Conservation (phyloP, 352 stramenopile genomes). For the Pythium volutum region DNA sequence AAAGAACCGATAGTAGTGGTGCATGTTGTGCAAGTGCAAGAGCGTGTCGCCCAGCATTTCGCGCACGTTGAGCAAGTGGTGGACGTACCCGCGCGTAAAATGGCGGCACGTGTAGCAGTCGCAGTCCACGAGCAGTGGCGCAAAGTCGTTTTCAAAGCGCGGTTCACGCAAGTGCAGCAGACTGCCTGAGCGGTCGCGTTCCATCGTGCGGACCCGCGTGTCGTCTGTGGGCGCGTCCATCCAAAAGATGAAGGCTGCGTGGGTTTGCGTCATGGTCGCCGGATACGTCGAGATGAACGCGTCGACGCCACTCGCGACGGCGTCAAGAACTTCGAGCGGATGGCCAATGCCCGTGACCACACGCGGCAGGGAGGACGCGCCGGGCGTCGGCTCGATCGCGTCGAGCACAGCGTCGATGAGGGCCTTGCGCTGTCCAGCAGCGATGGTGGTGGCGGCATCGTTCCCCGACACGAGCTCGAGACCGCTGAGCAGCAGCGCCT, state of each 20-base stretch:
- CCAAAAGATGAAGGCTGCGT: constrained; percentile 62
- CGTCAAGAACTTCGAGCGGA: constrained; percentile 54
- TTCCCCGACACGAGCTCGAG: constrained; percentile 48
- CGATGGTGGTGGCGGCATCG: no score
- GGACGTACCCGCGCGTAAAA: constrained; percentile 87
- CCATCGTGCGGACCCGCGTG: constrained; percentile 26
- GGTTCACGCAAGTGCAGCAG: constrained; percentile 68
- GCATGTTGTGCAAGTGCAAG: constrained; percentile 86
- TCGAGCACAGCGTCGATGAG: constrained; percentile 49
- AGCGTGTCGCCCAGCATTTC: constrained; percentile 92
- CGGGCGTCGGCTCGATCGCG: constrained; percentile 25
- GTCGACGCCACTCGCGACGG: constrained; percentile 54
- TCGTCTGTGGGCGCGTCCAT: constrained; percentile 35
- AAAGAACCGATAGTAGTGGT: constrained; percentile 79
- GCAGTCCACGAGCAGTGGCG: constrained; percentile 56
- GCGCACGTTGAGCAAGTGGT: constrained; percentile 91
- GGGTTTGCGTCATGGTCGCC: constrained; percentile 40
- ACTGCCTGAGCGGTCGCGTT: constrained; percentile 35
- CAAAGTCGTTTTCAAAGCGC: constrained; percentile 60
- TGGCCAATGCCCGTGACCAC: constrained; percentile 65
- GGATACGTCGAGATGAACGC: constrained; percentile 72
- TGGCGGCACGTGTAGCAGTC: constrained; percentile 72
- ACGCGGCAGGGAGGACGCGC: constrained; percentile 35
- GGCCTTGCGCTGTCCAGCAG: constrained; percentile 32
- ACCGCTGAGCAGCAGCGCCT: constrained; percentile 64